Evolutionary conservation across 768 basidiomycete genomes (phyloP).

Genomic region (Leucocoprinus sp.): DNA sequence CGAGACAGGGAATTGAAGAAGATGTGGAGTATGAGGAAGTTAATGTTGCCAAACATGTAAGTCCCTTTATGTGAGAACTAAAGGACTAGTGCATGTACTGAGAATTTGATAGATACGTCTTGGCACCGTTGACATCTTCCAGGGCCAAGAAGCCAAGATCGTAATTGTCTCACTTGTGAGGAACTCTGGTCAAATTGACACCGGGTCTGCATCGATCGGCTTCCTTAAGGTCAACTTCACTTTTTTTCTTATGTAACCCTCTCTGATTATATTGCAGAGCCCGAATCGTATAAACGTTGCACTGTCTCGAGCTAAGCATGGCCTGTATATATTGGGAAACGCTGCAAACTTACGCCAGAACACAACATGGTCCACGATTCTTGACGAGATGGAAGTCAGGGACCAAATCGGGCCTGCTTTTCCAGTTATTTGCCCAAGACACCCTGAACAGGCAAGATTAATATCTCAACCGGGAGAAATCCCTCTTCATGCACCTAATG

Average conservation of each 20-base stretch:
- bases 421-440: slow-evolving; percentile 49
- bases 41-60: background rate
- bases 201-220: slow-evolving; percentile 44
- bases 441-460: slow-evolving; percentile 33
- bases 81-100: slow-evolving; percentile 1
- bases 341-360: slow-evolving; percentile 40
- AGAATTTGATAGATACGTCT: slow-evolving; percentile 42
- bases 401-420: slow-evolving; percentile 23
- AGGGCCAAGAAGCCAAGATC: slow-evolving; percentile 67
- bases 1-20: slow-evolving; percentile 34
- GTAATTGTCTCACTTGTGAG: slow-evolving; percentile 70
- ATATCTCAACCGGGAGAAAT: slow-evolving; percentile 47
- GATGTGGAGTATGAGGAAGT: slow-evolving; percentile 22
- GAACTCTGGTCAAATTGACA: slow-evolving; percentile 41
- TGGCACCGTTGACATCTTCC: slow-evolving; percentile 72
- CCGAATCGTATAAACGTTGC: slow-evolving; percentile 59
- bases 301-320: slow-evolving; percentile 65
- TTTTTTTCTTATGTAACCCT: background rate
- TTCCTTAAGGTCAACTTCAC: slow-evolving; percentile 54
- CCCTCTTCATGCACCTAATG: slow-evolving; percentile 44
- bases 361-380: slow-evolving; percentile 38
- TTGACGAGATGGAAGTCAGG: slow-evolving; percentile 44
- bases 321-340: slow-evolving; percentile 68
- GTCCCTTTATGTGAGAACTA: background rate
- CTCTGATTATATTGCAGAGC: slow-evolving; percentile 24